Conservation (phyloP, 1,284 basidiomycete species). For the Entoloma clypeatum region DNA sequence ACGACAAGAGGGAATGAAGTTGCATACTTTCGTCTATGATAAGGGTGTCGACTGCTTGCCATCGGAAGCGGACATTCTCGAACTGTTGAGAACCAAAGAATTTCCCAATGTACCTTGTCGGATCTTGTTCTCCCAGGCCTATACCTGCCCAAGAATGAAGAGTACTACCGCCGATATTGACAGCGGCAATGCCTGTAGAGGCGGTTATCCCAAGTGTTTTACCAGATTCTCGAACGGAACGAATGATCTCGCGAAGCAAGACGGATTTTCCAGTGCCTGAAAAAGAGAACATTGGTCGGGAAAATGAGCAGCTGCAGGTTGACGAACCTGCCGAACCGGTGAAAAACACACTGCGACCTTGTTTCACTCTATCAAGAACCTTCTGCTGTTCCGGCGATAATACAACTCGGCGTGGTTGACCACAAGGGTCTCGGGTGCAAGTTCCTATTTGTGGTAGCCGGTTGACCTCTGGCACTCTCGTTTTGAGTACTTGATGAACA, state of each 20-base stretch:
- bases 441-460: not conserved
- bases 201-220: slow-evolving; percentile 83
- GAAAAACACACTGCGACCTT: slow-evolving; percentile 56
- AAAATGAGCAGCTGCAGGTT: not conserved
- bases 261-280: slow-evolving; percentile 92
- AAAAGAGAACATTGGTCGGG: not conserved
- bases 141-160: slow-evolving; percentile 90
- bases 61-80: slow-evolving; percentile 63
- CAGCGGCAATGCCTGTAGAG: slow-evolving; percentile 88
- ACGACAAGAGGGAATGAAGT: not conserved
- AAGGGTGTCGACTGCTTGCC: slow-evolving; percentile 73
- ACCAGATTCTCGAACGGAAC: slow-evolving; percentile 40
- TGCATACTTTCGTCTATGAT: slow-evolving; percentile 86
- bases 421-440: not conserved
- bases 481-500: not conserved
- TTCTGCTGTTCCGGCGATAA: slow-evolving; percentile 36
- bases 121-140: slow-evolving; percentile 69
- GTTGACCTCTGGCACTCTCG: too few relatives aligned
- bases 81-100: slow-evolving; percentile 52
- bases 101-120: slow-evolving; percentile 55
- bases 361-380: slow-evolving; percentile 32
- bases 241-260: slow-evolving; percentile 82
- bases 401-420: not conserved
- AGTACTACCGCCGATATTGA: slow-evolving; percentile 86
- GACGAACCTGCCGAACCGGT: slow-evolving; percentile 74